Evolutionary conservation across 169 alveolate species (phyloP).

Genomic region (Plasmodium fragile): DNA sequence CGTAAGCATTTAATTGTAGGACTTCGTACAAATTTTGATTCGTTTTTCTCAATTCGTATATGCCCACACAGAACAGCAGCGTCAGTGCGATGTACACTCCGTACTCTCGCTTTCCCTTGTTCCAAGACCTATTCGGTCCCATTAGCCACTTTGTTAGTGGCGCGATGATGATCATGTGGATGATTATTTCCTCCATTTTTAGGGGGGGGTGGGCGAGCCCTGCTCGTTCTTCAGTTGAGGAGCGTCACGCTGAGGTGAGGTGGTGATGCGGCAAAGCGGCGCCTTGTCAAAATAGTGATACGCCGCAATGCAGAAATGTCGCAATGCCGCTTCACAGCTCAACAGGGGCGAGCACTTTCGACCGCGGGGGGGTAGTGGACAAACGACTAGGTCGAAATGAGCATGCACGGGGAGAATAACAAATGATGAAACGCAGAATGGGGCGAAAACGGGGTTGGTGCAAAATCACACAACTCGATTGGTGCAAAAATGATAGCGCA

Average conservation of each 20-base stretch:
- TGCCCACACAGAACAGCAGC: slow-evolving; percentile 52
- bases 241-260: neutral
- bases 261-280: neutral
- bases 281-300: neutral
- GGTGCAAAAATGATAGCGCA: neutral
- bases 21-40: slow-evolving; percentile 62
- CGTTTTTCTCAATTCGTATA: slow-evolving; percentile 66
- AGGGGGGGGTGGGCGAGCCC: neutral
- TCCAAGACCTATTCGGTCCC: slow-evolving; percentile 62
- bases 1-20: slow-evolving; percentile 27
- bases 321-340: neutral
- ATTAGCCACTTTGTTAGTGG: slow-evolving; percentile 76
- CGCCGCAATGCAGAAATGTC: neutral
- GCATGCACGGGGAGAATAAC: neutral
- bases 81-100: slow-evolving; percentile 57
- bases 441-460: neutral
- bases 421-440: neutral
- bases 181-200: slow-evolving; percentile 73
- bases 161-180: slow-evolving; percentile 70
- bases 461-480: neutral
- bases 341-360: neutral
- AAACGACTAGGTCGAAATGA: neutral
- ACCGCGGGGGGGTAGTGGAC: no score
- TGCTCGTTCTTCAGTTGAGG: neutral
- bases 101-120: slow-evolving; percentile 68